Base-by-base conservation (phyloP, 495 filamentous ascomycete species). In the Penicillium paradoxum region DNA sequence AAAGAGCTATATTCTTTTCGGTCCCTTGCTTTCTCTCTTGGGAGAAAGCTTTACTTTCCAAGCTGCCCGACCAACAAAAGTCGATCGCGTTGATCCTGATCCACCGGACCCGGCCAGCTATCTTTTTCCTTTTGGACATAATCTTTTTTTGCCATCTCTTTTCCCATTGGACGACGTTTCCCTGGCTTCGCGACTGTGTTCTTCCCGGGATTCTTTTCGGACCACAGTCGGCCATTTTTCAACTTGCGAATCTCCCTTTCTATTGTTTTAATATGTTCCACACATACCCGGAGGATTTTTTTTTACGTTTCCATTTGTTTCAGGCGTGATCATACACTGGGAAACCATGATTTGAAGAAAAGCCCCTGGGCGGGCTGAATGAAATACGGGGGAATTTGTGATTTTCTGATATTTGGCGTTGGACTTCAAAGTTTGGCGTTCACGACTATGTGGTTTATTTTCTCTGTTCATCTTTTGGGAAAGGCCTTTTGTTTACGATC, bases 261-360 rank as follows among this genome's bases (percentile, higher is more conserved):
- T 55, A 53, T 34, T 64, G 61, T 64, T 57, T 56, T 61, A 65
- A 65, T 65, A 65, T 57, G 59, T 56, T 15, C 49, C 40, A 43
- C 52, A 57, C 50, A 63, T 63, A 59, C 40, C 44, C 27, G 56
- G 51, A 57, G 59, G 61, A 41, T 25, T 29, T 27, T 32, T 49
- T 51, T 41, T 41, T 40, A n/a, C 42, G 53, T 40, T 49, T 43
- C 38, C 42, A 19, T 54, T 59, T n/a, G n/a, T n/a, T 32, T 55
- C 22, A 45, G 53, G 56, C 43, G 51, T 52, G 39, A 39, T 49
- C 42, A 57, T 57, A 54, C 29, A 54, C 34, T 51, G 54, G 62
- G 49, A 58, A n/a, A 55, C 34, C 41, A 58, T 43, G 52, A 53
- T 54, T 53, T 58, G 49, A 54, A 34, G 49, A 43, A 15, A 36